Evolutionary conservation across 306 rosid species (phyloP).

Genomic region (Psophocarpus tetragonolobus): DNA sequence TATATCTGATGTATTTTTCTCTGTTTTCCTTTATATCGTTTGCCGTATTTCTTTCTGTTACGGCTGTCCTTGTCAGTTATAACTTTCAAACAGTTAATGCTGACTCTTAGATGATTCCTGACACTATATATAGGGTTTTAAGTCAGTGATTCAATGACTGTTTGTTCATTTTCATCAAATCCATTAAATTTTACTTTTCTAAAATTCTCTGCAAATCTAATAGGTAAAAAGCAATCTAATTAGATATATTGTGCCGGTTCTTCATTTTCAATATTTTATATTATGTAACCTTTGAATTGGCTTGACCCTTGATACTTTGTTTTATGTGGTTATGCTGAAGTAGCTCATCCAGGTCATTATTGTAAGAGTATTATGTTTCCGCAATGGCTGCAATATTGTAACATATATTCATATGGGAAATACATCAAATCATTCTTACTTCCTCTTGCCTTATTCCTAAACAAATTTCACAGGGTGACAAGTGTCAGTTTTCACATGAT

Average conservation of each 20-base stretch:
- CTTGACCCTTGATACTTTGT: neutral
- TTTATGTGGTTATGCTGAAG: neutral
- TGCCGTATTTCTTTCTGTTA: neutral
- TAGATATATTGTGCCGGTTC: neutral
- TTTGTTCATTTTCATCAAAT: neutral
- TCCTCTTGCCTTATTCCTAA: conserved; percentile 19
- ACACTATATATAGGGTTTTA: neutral
- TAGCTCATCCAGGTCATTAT: conserved; percentile 8
- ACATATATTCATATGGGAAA: neutral
- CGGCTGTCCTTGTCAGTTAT: neutral
- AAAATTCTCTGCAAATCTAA: neutral
- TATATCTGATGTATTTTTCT: neutral
- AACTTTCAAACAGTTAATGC: neutral
- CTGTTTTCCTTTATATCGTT: neutral
- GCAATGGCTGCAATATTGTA: conserved; percentile 7
- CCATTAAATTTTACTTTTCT: neutral
- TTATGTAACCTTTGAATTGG: neutral
- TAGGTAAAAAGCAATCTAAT: neutral
- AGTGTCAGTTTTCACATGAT: conserved; percentile 88
- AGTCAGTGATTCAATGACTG: neutral
- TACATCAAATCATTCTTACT: conserved; percentile 14
- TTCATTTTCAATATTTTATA: conserved; percentile 11
- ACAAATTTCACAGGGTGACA: conserved; percentile 68
- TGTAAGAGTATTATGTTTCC: neutral
- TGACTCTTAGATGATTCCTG: neutral